Evolutionary conservation across 2,329 filamentous ascomycete species (phyloP), one percentile per base, ranked within the genome.

Genomic region (Polychaeton citri): DNA sequence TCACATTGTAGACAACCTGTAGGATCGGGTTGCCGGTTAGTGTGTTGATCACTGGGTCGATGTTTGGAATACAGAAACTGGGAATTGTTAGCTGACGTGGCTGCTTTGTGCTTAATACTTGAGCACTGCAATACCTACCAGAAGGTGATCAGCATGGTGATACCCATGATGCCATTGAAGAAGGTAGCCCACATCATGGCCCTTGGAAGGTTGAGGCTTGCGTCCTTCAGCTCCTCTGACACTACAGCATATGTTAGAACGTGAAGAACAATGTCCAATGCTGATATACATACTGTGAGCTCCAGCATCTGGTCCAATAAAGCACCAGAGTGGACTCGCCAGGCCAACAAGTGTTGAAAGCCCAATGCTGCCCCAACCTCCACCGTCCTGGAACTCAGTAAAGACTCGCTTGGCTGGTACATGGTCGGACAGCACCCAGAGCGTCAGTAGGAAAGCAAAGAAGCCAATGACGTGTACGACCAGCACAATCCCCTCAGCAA

Each of bases 401-500:
- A 54, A 53, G 18, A 55, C 53, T 26, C 38, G 40, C 41, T 54
- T 55, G 41, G 51, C 53, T 3, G 49, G 50, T n/a, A n/a, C n/a
- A n/a, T n/a, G n/a, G n/a, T n/a, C n/a, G n/a, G 46, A 48, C 15
- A 54, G 38, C 2, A 50, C 43, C 46, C 43, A 47, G 5, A 54
- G 42, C 3, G 48, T 45, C n/a, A 52, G 46, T 10, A 57, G 13
- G 17, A 53, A 46, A 5, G 48, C 42, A 19, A 53, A 38, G 35
- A 53, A 57, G 9, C 49, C 54, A 16, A 44, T 40, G 13, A 50
- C 26, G 35, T 57, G 52, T 6, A 47, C 32, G 30, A 51, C 32
- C 32, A 57, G 41, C 30, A 46, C 46, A 10, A 43, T 38, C 0
- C 61, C 62, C 48, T 72, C 68, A 24, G 50, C 36, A n/a, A 41